Conservation (phyloP, 1,284 basidiomycete species). For the Cutaneotrichosporon curvatum region DNA sequence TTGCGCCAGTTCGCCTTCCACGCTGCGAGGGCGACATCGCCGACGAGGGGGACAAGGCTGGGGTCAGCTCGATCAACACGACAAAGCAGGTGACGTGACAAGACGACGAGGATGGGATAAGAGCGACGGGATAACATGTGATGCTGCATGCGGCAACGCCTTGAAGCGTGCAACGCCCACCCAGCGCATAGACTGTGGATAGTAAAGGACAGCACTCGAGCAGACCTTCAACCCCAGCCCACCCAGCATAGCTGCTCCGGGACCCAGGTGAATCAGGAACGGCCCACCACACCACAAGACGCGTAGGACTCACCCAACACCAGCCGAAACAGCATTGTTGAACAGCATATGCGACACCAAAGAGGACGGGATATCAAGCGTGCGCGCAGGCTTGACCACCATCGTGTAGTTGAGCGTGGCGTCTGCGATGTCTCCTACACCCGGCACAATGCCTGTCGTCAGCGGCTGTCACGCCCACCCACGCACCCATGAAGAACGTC, state of each 20-base stretch:
- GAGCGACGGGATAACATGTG: too few relatives aligned
- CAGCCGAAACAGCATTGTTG: constrained; percentile 68
- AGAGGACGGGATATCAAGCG: constrained; percentile 59
- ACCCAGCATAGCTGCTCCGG: too few relatives aligned
- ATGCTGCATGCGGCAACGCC: background rate
- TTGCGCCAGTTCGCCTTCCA: constrained; percentile 90
- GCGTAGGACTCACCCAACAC: constrained; percentile 54
- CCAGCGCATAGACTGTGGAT: too few relatives aligned
- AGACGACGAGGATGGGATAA: background rate
- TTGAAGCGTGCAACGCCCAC: too few relatives aligned
- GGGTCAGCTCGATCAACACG: constrained; percentile 1
- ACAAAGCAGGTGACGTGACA: background rate
- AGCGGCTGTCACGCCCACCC: background rate
- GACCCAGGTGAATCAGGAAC: background rate
- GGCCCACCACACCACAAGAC: too few relatives aligned
- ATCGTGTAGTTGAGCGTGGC: constrained; percentile 60
- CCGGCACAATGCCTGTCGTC: constrained; percentile 40
- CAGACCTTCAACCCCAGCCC: too few relatives aligned
- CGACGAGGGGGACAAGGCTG: constrained; percentile 63
- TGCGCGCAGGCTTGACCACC: constrained; percentile 66
- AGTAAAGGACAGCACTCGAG: too few relatives aligned
- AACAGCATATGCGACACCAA: constrained; percentile 65
- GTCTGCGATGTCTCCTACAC: constrained; percentile 41
- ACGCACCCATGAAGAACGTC: constrained; percentile 63
- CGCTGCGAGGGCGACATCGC: constrained; percentile 65